Evolutionary conservation across 108 stramenopile genomes (phyloP), one percentile per base, ranked within the genome.

Genomic region (Aurantiochytrium sp.): DNA sequence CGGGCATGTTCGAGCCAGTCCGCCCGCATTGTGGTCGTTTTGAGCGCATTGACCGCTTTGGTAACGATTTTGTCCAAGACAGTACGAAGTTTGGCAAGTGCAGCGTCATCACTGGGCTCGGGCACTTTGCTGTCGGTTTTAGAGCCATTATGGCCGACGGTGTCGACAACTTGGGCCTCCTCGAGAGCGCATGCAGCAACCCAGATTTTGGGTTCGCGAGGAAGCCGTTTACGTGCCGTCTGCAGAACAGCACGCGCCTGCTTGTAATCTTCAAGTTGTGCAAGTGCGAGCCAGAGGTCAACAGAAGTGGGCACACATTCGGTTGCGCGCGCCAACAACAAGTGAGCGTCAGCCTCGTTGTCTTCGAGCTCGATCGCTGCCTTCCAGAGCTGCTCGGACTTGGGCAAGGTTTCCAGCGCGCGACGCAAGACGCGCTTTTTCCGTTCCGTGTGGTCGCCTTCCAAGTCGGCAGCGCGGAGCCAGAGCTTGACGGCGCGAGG

Each of bases 211-310:
- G 96, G 95, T 60, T 99, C 99, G 8, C 94, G 94, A 2, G 98
- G 98, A 35, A 98, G 87, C 5, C 95, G 96, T 88, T 96, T 95
- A 58, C 98, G 93, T 8, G 99, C 99, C 87, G 95, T 90, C 88
- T 99, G 98, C 28, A 99, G 91, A n/a, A 98, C 97, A 76, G 93
- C 95, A 44, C 97, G 94, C 6, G 99, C 98, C 91, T 98, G 97
- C 58, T 97, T 96, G 89, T 99, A 98, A 5, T 97, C 96, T 92
- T 99, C 99, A 21, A 99, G 93, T 57, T 97, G 95, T 4, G 99
- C 98, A 28, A 99, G 93, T 21, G 98, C 98, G 57, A 99, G 92
- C 98, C 98, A 99, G 93, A 99, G 95, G 72, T 98, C 98, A n/a
- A 98, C 96, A 53, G 95, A 93, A 59, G 96, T 93, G 3, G 99